phyloP scores from a whole-genome alignment of 1,284 basidiomycete species.

The Ustilago curta region DNA sequence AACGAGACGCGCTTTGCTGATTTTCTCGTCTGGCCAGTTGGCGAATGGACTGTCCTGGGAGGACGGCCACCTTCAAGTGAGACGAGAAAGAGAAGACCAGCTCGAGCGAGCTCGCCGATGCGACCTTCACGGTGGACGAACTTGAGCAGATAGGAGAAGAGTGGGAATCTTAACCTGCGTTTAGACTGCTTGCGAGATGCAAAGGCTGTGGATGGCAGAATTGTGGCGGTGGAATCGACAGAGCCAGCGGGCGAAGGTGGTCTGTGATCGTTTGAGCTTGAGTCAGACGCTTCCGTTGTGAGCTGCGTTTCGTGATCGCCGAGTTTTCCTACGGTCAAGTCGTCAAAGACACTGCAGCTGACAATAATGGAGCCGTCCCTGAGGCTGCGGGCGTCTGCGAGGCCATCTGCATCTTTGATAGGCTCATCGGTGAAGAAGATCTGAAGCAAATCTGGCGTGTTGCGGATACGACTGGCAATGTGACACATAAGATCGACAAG shows the following conservation, averaged over 20 bases:
- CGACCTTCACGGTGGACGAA: constrained; percentile 94
- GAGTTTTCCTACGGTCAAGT: background rate
- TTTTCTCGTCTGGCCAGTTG: constrained; percentile 1
- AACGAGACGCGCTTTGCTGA: constrained; percentile 29
- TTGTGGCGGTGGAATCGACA: constrained; percentile 47
- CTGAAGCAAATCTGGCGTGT: constrained; percentile 58
- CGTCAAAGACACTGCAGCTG: constrained; percentile 24
- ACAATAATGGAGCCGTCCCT: constrained; percentile 49
- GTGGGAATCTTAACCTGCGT: constrained; percentile 53
- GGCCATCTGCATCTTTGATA: constrained; percentile 24
- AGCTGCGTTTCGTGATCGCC: background rate
- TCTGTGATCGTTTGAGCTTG: background rate
- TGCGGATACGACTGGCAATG: constrained; percentile 61
- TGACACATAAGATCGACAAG: constrained; percentile 65
- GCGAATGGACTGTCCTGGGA: background rate
- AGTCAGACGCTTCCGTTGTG: background rate
- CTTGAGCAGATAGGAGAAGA: constrained; percentile 91
- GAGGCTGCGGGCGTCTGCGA: constrained; percentile 17
- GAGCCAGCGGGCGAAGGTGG: constrained; percentile 41
- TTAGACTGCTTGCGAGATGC: constrained; percentile 18
- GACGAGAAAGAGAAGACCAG: constrained; percentile 90
- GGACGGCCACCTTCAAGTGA: constrained; percentile 74
- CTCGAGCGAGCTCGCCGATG: constrained; percentile 92
- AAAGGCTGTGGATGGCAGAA: constrained; percentile 34
- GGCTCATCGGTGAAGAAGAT: constrained; percentile 60